Base-by-base conservation (phyloP, 805 yeast species). In the Cyberlindnera lachancei region DNA sequence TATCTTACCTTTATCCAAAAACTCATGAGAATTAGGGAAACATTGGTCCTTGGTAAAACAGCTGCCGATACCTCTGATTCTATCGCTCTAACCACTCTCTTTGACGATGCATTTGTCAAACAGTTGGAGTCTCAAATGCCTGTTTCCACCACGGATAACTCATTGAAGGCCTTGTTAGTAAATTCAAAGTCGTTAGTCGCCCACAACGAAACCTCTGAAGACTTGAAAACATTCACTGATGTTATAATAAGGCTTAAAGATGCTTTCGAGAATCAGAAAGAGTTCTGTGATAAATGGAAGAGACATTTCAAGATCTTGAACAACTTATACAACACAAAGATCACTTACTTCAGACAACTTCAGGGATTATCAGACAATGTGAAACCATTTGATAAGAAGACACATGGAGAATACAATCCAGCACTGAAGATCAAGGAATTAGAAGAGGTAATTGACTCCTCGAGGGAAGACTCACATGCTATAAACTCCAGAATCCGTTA, bases 351-450 rank as follows among this genome's bases (percentile, higher is more conserved):
- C 59, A 75, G 77, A 45, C 88, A 85, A 39, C 66, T 92, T 19
- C 98, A 92, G 55, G 79, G 68, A 32, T 68, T 88, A 16, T 86
- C 96, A 0, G 97, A 92, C 56, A 76, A 77, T 25, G 88, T 90
- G 22, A 68, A 69, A 7, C 67, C 73, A 7, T 60, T 72, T 33
- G 61, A 60, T 16, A 54, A 64, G 12, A 45, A 54, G 15, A 40
- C 44, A 24, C 59, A 42, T 44, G 21, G 15, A 6, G 21, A 36
- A 13, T 31, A 29, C 11, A 18, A 29, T 11, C 20, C 30, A 6
- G 18, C 23, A 4, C 18, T 18, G 4, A 13, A 18, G 6, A 26
- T 27, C 4, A 13, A 12, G 12, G 28, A 23, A 7, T 18, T 35
- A 10, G 9, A 18, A 13, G 18, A n/a, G 4, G 16, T 20, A 11